Conservation (phyloP, 306 rosid genomes). For the Pyrus bretschneideri region DNA sequence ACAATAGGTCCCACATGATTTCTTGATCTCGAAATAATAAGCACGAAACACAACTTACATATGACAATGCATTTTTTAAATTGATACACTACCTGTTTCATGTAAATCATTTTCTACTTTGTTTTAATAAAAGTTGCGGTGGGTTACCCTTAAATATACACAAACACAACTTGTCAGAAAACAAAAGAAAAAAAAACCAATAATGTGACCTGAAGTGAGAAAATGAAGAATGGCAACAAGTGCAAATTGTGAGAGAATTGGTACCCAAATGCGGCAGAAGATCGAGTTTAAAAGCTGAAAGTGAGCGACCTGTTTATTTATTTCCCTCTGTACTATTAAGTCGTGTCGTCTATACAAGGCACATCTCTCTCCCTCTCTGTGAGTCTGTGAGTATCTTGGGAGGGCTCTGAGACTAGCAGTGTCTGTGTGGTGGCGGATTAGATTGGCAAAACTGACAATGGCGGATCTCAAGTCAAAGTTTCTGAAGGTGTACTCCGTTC, state of each 20-base stretch:
- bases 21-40: no score
- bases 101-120: not conserved
- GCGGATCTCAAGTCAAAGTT: slow-evolving; percentile 72
- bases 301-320: not conserved
- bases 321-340: not conserved
- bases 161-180: not conserved
- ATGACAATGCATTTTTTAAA: no score
- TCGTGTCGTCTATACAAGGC: not conserved
- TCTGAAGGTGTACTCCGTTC: slow-evolving; percentile 55
- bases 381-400: not conserved
- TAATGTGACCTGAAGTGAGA: not conserved
- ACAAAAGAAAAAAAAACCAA: not conserved
- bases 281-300: not conserved
- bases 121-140: not conserved
- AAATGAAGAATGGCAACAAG: not conserved
- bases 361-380: not conserved
- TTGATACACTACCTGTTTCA: no score
- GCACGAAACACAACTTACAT: no score
- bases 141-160: no score
- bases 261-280: not conserved
- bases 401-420: not conserved
- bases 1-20: no score
- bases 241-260: not conserved
- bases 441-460: slow-evolving; percentile 15
- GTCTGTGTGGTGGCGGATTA: no score